A percentile compares a stretch with the other conserved stretches of the same genome.
These are phyloP conservation scores for Agaricus subrufescens DNA, from an alignment of 768 basidiomycete species.

Conservation along the genomic window DNA sequence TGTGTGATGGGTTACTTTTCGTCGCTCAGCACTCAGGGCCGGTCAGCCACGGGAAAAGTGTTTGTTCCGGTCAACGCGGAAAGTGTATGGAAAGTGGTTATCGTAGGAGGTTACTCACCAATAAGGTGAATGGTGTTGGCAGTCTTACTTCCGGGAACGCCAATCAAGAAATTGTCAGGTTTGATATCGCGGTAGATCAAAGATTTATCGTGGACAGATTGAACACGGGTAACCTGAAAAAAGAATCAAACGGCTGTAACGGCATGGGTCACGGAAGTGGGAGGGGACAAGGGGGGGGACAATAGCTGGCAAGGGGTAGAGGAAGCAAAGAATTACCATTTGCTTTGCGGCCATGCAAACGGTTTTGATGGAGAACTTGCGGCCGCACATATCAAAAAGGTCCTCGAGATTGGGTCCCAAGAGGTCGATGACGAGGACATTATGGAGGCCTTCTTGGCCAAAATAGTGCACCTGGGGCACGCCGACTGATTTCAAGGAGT, in stretches of 20 bases:
- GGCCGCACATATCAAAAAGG: constrained; percentile 97
- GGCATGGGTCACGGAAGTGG: not conserved
- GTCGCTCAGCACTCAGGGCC: constrained; percentile 4
- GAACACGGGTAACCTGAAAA: constrained; percentile 85
- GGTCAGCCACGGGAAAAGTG: not conserved
- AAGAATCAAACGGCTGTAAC: constrained; percentile 3
- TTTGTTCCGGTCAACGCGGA: constrained; percentile 3
- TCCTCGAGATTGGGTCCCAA: constrained; percentile 98
- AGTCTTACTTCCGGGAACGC: constrained; percentile 85
- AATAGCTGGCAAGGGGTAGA: not conserved
- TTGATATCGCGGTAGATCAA: constrained; percentile 99
- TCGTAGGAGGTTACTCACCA: constrained; percentile 44
- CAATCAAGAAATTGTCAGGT: constrained; percentile 98
- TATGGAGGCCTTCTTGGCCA: constrained; percentile 97
- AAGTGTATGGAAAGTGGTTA: not conserved
- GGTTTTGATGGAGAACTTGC: constrained; percentile 96
- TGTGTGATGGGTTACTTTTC: constrained; percentile 3
- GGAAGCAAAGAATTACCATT: constrained; percentile 62
- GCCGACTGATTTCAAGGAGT: constrained; percentile 54
- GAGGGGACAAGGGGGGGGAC: not conserved
- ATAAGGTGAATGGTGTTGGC: constrained; percentile 88
- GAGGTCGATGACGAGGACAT: constrained; percentile 90
- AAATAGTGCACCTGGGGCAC: constrained; percentile 99
- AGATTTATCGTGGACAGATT: constrained; percentile 97
- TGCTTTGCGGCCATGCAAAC: constrained; percentile 99